Percentiles rank a stretch among this genome's conserved stretches.
These are phyloP conservation scores for Verticillium isaacii DNA, from an alignment of 2,329 filamentous ascomycete genomes.

Conservation along the genomic window DNA sequence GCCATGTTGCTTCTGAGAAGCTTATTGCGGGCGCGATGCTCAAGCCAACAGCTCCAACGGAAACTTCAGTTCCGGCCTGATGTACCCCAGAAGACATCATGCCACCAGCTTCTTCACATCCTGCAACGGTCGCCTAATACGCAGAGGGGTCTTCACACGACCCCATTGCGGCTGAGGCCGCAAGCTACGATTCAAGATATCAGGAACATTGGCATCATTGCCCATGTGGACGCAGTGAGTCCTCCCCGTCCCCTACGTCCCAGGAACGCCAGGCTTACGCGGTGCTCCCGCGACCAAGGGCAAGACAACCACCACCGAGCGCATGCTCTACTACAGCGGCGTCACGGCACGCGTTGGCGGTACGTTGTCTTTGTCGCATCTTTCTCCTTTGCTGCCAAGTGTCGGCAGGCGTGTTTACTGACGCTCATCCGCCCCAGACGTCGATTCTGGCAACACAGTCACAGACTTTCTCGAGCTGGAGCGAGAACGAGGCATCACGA, in stretches of 20 bases:
- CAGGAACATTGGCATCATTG: constrained; percentile 96
- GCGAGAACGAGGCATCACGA: constrained; percentile 88
- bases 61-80: background rate
- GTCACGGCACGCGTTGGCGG: constrained; percentile 80
- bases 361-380: constrained; percentile 25
- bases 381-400: background rate
- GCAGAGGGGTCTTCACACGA: background rate
- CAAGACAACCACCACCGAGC: constrained; percentile 97
- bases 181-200: constrained; percentile 54
- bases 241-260: background rate
- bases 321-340: constrained; percentile 96
- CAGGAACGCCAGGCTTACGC: constrained; percentile 9
- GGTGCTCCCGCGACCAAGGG: constrained; percentile 42
- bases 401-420: background rate
- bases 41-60: background rate
- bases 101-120: background rate
- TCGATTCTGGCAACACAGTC: constrained; percentile 93
- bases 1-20: background rate
- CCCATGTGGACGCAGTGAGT: constrained; percentile 85
- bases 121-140: background rate
- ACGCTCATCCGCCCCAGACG: constrained; percentile 51
- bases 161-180: background rate
- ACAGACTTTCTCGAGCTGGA: constrained; percentile 96
- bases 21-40: background rate
- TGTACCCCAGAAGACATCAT: background rate